Evolutionary conservation across 129 eudicot species (phyloP), one percentile per base, ranked within the genome.

Genomic region (Cynara cardunculus): DNA sequence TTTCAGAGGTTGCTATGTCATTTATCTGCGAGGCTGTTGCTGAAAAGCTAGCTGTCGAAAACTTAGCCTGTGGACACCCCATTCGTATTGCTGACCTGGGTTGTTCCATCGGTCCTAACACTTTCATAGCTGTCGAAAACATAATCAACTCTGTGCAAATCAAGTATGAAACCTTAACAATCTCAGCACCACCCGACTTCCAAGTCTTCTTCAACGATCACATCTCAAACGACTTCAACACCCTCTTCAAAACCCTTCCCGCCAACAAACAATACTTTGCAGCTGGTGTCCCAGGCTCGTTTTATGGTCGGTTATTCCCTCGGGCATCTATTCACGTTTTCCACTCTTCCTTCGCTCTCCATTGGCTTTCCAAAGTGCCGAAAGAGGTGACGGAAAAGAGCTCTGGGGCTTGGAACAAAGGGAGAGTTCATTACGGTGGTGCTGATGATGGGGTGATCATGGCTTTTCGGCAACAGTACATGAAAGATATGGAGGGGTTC

Each of bases 311-410:
- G 28, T 71, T 89, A 31, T 89, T 89, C 78, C 90, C 89, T 3
- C 6, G 22, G 0, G 76, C 71, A 7, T 87, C 87, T 2, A 69
- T 89, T 44, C 90, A 89, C 56, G 46, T 89, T 16, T 66, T 64
- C 2, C 65, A 87, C 79, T 79, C 89, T 26, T 87, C 89, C 3
- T 76, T 68, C 4, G 83, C 93, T 3, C 78, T 87, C 5, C 88
- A 87, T 25, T 89, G 93, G 93, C 89, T 89, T 7, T 87, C 90
- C 18, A 67, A 83, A 41, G 80, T 78, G 62, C 93, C 93, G 2
- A 56, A 77, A 10, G 87, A 83, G 81, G 66, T 86, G 65, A 5
- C 10, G 0, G 74, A 65, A 11, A 44, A 35, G 61, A 72, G 74
- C 2, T 83, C 87, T 1, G 6, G 14, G n/a, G 72, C 83, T 25